These are phyloP conservation scores for Platanthera zijinensis DNA, from an alignment of 106 monocot species.

Conservation along the genomic window DNA sequence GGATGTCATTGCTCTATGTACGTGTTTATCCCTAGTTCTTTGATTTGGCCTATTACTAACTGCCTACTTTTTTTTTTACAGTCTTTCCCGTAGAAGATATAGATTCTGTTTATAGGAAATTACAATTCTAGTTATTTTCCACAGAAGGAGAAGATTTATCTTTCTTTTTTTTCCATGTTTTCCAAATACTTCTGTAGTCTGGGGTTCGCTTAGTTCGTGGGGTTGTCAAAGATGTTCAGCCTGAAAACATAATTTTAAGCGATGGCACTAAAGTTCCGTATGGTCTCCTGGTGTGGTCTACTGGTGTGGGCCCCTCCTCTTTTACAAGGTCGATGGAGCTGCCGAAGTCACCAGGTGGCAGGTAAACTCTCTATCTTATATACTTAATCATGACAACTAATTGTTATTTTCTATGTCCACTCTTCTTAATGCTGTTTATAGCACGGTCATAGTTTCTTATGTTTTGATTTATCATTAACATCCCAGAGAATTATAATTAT, in stretches of 20 bases:
- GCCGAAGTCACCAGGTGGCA: conserved; percentile 90
- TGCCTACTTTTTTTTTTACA: no score
- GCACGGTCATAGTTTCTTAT: background rate
- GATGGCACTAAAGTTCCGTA: conserved; percentile 91
- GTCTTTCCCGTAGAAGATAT: no score
- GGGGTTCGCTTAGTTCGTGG: conserved; percentile 85
- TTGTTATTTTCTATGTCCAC: background rate
- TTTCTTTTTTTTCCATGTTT: background rate
- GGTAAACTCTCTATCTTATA: conserved; percentile 31
- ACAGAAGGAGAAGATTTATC: no score
- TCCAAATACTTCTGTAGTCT: conserved; percentile 32
- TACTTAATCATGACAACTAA: background rate
- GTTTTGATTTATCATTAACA: background rate
- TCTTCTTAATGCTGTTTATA: background rate
- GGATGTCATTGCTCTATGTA: no score
- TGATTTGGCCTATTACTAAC: no score
- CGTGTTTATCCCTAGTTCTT: no score
- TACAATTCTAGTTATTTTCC: no score
- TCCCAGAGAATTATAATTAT: background rate
- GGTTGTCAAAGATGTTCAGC: conserved; percentile 74
- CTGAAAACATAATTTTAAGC: conserved; percentile 57
- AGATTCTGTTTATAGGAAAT: no score
- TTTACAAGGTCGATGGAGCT: conserved; percentile 55
- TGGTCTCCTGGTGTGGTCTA: conserved; percentile 96
- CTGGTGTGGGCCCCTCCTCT: conserved; percentile 87